These are phyloP conservation scores for Trypanosoma cruzi DNA, from an alignment of 208 protist genomes.

Conservation along the genomic window DNA sequence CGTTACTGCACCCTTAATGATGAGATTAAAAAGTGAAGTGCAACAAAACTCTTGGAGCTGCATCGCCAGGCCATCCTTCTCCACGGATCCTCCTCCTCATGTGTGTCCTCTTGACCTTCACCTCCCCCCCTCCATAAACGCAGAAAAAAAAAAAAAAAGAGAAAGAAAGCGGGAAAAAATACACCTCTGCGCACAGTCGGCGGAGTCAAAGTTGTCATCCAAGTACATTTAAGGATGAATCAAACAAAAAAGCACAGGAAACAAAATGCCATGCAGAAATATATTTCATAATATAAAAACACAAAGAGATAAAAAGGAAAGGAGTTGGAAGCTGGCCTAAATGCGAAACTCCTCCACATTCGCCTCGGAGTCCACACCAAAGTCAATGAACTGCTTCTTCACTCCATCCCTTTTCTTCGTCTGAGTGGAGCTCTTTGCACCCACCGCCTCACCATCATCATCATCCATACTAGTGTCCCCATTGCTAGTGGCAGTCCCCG, in stretches of 20 bases:
- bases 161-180: slow-evolving; percentile 11
- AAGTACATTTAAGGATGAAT: background rate
- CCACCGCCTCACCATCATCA: background rate
- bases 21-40: slow-evolving; percentile 45
- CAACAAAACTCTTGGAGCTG: background rate
- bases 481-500: background rate
- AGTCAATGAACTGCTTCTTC: slow-evolving; percentile 5
- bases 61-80: background rate
- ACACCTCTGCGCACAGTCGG: background rate
- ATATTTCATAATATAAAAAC: no score
- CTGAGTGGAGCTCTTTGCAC: background rate
- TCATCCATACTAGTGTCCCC: background rate
- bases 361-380: slow-evolving; percentile 21
- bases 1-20: slow-evolving; percentile 73
- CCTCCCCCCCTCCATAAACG: background rate
- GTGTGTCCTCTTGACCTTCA: background rate
- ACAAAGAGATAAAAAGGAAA: slow-evolving; percentile 18
- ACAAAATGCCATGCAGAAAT: slow-evolving; percentile 5
- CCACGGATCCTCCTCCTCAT: background rate
- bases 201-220: background rate
- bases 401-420: background rate
- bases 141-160: slow-evolving; percentile 2
- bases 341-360: slow-evolving; percentile 29
- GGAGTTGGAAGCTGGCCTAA: background rate
- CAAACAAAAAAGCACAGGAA: slow-evolving; percentile 2